Evolutionary conservation across 305 asterid species (phyloP), one percentile per base, ranked within the genome.

Genomic region (Salvia sclarea): DNA sequence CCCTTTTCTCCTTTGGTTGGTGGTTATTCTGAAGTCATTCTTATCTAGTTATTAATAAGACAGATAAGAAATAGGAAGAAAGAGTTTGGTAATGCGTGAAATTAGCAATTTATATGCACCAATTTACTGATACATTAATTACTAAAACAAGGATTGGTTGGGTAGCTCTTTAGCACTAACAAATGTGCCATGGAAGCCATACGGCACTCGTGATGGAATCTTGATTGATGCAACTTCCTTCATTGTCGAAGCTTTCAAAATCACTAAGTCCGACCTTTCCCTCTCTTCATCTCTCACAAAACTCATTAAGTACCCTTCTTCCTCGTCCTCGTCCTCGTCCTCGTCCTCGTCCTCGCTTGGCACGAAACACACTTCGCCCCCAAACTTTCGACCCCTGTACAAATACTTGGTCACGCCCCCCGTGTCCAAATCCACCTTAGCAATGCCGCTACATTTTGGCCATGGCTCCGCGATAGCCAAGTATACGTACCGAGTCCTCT

Each of bases 111-210:
- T 7, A 22, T 12, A 12, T 50, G 10, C 16, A 21, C 5, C 7
- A 5, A 3, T 0, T 1, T 33, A 2, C 38, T 5, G 0, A 0
- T 33, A 9, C 0, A 8, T 52, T 8, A 14, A 35, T 17, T 55
- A 24, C 37, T 50, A 52, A 38, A 44, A 9, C 11, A 48, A 61
- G 0, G 56, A 24, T 50, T 37, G 57, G 11, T 65, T 76, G 69
- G 35, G 61, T 50, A 85, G 47, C 37, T 85, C 90, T 75, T 83
- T 62, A 55, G 76, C 57, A 66, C 62, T 80, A 72, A 88, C 78
- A 22, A 88, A 88, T 24, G 90, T 83, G 50, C 92, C 92, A 79
- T 85, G 95, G 58, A 88, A 85, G 13, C 95, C 95, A 62, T 82
- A 88, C 1, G 95, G 92, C 30, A 85, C 92, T 48, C 95, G 82